Percentiles rank a stretch among this genome's conserved stretches.
Evolutionary conservation across 106 monocot genomes (phyloP).

Genomic region (Allium fistulosum): DNA sequence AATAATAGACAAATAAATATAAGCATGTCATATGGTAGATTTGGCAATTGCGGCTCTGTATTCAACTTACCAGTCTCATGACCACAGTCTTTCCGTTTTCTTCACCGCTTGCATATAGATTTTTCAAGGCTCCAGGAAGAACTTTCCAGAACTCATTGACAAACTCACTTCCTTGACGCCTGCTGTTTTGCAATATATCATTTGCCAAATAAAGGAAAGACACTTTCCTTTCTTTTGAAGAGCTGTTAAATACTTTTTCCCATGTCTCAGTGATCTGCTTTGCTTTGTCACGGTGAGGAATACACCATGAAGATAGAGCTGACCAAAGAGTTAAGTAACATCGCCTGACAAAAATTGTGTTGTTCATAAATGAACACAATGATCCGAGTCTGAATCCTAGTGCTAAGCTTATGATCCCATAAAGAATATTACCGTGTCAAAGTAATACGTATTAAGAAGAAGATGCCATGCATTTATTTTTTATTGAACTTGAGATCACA

Average conservation of each 20-base stretch:
- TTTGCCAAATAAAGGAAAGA: constrained; percentile 85
- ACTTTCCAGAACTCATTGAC: constrained; percentile 98
- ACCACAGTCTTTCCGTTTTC: constrained; percentile 71
- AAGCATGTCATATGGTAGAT: too few species aligned
- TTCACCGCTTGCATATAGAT: constrained; percentile 50
- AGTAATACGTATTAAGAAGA: too few species aligned
- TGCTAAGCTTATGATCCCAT: not conserved
- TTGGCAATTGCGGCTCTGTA: not conserved
- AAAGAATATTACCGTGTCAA: too few species aligned
- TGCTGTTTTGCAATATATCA: constrained; percentile 95
- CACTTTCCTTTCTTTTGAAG: constrained; percentile 59
- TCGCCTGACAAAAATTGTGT: not conserved
- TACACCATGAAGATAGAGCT: constrained; percentile 95
- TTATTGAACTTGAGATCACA: too few species aligned
- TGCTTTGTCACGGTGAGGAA: constrained; percentile 86
- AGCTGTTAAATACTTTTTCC: constrained; percentile 75
- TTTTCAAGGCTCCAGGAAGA: constrained; percentile 71
- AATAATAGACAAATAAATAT: too few species aligned
- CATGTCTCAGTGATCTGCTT: constrained; percentile 84
- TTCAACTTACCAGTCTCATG: constrained; percentile 57
- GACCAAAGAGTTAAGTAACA: constrained; percentile 27
- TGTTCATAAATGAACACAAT: too few species aligned
- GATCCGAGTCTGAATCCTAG: not conserved
- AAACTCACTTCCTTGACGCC: constrained; percentile 90
- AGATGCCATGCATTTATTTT: too few species aligned